Base-by-base conservation (phyloP, 2,329 filamentous ascomycete genomes). In the Massarina eburnea region DNA sequence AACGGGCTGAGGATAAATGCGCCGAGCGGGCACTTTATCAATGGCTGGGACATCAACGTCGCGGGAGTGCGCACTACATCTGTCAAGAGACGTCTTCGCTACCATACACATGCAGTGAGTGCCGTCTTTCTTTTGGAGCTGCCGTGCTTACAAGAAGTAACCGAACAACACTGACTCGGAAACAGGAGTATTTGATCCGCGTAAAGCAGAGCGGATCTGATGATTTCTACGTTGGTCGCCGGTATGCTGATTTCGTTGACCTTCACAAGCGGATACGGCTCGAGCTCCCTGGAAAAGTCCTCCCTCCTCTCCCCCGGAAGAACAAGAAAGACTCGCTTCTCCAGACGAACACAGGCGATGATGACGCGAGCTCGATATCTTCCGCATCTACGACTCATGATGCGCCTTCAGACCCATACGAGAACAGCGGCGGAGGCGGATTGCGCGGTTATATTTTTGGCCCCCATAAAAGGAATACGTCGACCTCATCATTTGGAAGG, bases 1-100 rank as follows among this genome's bases (percentile, higher is more conserved):
- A 88, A 90, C 18, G 92, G 94, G 0, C 78, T 99, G 41, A 79
- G 95, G 48, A 83, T 91, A 48, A 95, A 91, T 34, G 77, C 92
- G 52, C 94, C 94, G 0, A 89, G 96, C 68, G 94, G 94, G 4
- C 87, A 96, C 69, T 87, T 85, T 52, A 88, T 96, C 62, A 92
- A 99, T 67, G 90, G 91, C 22, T 97, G 94, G 94, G 94, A 97
- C 68, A 84, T 96, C 56, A 99, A 99, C 67, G 86, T 99, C 39
- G 89, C 92, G 9, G 91, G 86, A 32, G 94, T 97, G 39, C 82
- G 91, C 51, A 84, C 89, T 20, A 87, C 83, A 2, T 85, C 84
- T 7, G 78, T 91, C 41, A 95, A 92, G 77, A 84, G 91, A 62
- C 95, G 90, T 48, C 84, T 97, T 21, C 80, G 92, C 47, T 85